Evolutionary conservation across 495 filamentous ascomycete genomes (phyloP), one percentile per base, ranked within the genome.

Genomic region (Recurvomyces mirabilis): DNA sequence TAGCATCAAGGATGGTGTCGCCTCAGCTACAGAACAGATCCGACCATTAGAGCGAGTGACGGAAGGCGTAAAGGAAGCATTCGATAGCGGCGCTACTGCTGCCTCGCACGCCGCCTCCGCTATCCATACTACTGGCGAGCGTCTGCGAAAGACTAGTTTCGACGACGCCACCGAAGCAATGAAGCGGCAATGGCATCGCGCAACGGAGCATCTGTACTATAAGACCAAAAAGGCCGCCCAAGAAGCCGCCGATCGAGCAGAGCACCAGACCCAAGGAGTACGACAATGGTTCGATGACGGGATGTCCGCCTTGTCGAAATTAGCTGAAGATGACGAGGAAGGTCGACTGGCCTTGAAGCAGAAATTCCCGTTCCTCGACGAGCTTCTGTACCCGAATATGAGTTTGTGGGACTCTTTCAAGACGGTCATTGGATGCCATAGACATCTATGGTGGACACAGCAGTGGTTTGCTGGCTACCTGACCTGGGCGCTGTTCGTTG

Each of bases 391-490:
- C 2, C 2, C 11, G 3, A 23, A 19, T 2, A 11, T 25, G 11
- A 46, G 43, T 17, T 14, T 49, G 1, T 43, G 38, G 39, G 47
- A 43, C 22, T 43, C 35, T 24, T 49, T 43, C 39, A 29, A 38
- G 39, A 37, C 15, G 19, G 17, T 38, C 6, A 15, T 49, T 5
- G 20, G 29, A 4, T 22, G 10, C 13, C 17, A 14, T 12, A 17
- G 15, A 23, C 14, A 29, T 3, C 43, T 38, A 18, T 49, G 30
- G 23, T 49, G 47, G 46, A 43, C 39, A 13, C 47, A 49, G 47
- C 39, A 43, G 19, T 49, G 47, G 47, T 12, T 43, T n/a, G 33
- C 33, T 13, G 40, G 47, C 10, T 49, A 49, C 32, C 18, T 35
- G 4, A 29, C 19, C 5, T 49, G 47, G 47, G 32, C 47, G 29